phyloP scores from a whole-genome alignment of 2,329 filamentous ascomycete genomes.

The Camillea tinctor region DNA sequence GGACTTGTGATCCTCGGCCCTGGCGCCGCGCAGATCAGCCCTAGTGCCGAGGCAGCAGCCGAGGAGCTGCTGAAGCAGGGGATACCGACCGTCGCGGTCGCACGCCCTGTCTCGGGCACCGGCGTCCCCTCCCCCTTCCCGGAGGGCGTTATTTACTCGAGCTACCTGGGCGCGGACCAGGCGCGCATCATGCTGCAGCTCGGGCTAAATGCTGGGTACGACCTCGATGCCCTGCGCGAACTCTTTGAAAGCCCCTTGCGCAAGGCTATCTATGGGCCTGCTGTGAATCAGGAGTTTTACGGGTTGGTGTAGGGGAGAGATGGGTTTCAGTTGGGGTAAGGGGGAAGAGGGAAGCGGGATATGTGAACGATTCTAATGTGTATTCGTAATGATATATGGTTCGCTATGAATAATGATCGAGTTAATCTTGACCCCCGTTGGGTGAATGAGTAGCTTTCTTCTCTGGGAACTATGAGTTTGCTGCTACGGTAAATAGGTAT shows the following conservation, averaged over 20 bases:
- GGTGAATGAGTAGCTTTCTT: too few species aligned
- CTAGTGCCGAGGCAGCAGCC: conserved; percentile 26
- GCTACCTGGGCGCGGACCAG: conserved; percentile 31
- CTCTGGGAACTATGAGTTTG: too few species aligned
- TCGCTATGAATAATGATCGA: too few species aligned
- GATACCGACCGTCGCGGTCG: conserved; percentile 29
- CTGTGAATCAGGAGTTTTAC: conserved; percentile 16
- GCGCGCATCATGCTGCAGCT: conserved; percentile 34
- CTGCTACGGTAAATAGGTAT: too few species aligned
- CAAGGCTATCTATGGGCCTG: conserved; percentile 18
- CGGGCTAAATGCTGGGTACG: conserved; percentile 29
- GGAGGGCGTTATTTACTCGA: conserved; percentile 21
- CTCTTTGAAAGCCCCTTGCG: conserved; percentile 32
- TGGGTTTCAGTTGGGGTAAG: background rate
- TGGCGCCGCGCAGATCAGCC: conserved; percentile 31
- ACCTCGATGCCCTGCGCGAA: conserved; percentile 28
- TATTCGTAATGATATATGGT: too few species aligned
- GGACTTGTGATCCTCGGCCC: conserved; percentile 34
- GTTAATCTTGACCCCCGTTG: too few species aligned
- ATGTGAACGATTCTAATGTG: too few species aligned
- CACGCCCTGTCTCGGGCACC: conserved; percentile 29
- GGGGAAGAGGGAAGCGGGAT: background rate
- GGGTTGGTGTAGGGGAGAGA: background rate
- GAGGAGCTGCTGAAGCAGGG: conserved; percentile 27
- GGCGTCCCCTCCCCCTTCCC: conserved; percentile 21